Evolutionary conservation across 352 stramenopile species (phyloP), one percentile per base, ranked within the genome.

Genomic region (Globisporangium megalacanthum): DNA sequence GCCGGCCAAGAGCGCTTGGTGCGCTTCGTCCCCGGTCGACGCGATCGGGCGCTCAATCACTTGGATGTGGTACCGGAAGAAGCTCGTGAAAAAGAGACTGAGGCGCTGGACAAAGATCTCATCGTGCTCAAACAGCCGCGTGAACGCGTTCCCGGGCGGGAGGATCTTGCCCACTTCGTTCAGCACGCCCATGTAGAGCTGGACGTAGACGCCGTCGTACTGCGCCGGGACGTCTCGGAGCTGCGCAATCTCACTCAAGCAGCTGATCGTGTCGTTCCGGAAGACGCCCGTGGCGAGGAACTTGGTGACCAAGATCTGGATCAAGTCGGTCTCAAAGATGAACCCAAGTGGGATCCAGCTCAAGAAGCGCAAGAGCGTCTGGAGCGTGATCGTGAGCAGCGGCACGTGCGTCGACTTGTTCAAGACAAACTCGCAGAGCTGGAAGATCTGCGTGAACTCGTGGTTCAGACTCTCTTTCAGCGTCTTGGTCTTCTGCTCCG

Each of bases 261-360:
- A 99, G 64, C 97, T 96, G 44, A 99, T 89, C 9, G 96, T 97
- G 61, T 98, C 88, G 65, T 98, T 98, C n/a, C 97, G 89, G 75
- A 99, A 99, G 15, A 95, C 77, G 46, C 80, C 79, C 35, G 92
- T 95, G 0, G 89, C 79, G 56, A 99, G 91, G 67, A 99, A 99
- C 77, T 98, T 98, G 62, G 95, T 97, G 47, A 98, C 77, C 17
- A 99, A 85, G 20, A 94, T 95, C 71, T 98, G 77, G 59, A 98
- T 95, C 37, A 99, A 77, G 46, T 96, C 85, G 46, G 95, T 98
- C 74, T 99, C 93, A 65, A 99, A 99, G 65, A 99, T 98, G 60
- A 98, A 99, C 6, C 94, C 96, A 3, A 99, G 73, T 1, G 96
- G 96, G 63, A 99, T 99, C 97, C 97, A 99, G 54, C 93, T 98